Conservation (phyloP, 176 grass and related monocot species). For the Tillandsia fasciculata region DNA sequence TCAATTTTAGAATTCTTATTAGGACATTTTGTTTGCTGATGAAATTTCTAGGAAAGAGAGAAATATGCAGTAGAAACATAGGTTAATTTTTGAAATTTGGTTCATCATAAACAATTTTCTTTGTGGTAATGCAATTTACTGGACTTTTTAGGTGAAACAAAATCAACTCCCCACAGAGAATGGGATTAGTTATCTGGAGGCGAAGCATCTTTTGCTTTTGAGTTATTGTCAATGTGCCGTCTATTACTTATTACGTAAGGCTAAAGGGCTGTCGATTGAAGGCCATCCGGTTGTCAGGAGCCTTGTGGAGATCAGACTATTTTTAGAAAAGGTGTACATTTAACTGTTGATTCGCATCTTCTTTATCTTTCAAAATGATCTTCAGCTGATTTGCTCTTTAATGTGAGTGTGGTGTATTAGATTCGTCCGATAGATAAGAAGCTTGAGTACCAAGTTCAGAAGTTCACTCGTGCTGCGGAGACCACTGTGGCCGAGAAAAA, state of each 20-base stretch:
- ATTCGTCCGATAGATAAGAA: conserved; percentile 91
- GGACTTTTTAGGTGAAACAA: conserved; percentile 36
- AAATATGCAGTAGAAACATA: not conserved
- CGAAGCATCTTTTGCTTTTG: conserved; percentile 68
- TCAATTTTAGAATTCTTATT: not conserved
- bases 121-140: not conserved
- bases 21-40: not conserved
- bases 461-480: conserved; percentile 56
- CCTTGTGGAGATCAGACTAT: conserved; percentile 73
- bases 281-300: conserved; percentile 51
- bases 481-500: conserved; percentile 28
- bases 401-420: conserved; percentile 18
- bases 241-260: conserved; percentile 76
- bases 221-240: conserved; percentile 75
- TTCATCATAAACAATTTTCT: not conserved
- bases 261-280: conserved; percentile 67
- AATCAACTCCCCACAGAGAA: conserved; percentile 53
- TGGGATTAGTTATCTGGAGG: conserved; percentile 75
- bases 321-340: conserved; percentile 69
- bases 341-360: not conserved
- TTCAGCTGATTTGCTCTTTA: not conserved
- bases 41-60: not conserved
- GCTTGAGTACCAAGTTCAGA: conserved; percentile 81
- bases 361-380: not conserved
- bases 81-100: conserved; percentile 8